Percentiles rank a stretch among this genome's conserved stretches.
phyloP scores from a whole-genome alignment of 805 yeast species.

The Sugiyamaella floridensis region DNA sequence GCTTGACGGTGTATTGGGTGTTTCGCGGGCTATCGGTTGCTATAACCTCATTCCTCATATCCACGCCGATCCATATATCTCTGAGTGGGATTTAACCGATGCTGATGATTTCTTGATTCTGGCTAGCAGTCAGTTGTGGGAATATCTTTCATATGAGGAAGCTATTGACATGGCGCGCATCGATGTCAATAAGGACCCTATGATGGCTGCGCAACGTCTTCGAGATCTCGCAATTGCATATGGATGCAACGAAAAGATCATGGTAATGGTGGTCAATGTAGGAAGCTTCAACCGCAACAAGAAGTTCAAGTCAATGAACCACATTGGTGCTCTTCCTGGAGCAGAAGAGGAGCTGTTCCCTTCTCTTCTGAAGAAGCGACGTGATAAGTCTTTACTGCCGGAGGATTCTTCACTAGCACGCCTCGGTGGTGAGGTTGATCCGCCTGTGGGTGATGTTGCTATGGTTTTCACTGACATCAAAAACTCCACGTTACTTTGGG shows the following conservation, averaged over 20 bases:
- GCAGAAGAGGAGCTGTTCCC: constrained; percentile 30
- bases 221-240: constrained; percentile 92
- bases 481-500: constrained; percentile 92
- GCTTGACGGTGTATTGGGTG: constrained; percentile 72
- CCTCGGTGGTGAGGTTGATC: constrained; percentile 75
- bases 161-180: constrained; percentile 88
- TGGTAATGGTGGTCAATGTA: constrained; percentile 72
- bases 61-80: constrained; percentile 78
- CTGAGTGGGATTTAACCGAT: constrained; percentile 50
- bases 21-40: constrained; percentile 90
- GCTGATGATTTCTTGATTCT: constrained; percentile 80
- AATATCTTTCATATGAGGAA: constrained; percentile 67
- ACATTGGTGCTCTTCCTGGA: constrained; percentile 7
- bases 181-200: constrained; percentile 59
- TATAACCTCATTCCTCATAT: constrained; percentile 80
- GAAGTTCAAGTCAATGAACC: constrained; percentile 9
- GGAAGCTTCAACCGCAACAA: constrained; percentile 20
- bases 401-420: constrained; percentile 78
- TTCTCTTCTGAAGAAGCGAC: constrained; percentile 33
- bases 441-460: constrained; percentile 91
- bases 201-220: constrained; percentile 85
- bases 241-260: constrained; percentile 72
- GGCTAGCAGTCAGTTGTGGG: constrained; percentile 84
- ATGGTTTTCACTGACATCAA: constrained; percentile 97
- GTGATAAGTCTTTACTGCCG: constrained; percentile 45